Evolutionary conservation across 805 yeast genomes (phyloP), one percentile per base, ranked within the genome.

Genomic region (Candida jianshihensis): DNA sequence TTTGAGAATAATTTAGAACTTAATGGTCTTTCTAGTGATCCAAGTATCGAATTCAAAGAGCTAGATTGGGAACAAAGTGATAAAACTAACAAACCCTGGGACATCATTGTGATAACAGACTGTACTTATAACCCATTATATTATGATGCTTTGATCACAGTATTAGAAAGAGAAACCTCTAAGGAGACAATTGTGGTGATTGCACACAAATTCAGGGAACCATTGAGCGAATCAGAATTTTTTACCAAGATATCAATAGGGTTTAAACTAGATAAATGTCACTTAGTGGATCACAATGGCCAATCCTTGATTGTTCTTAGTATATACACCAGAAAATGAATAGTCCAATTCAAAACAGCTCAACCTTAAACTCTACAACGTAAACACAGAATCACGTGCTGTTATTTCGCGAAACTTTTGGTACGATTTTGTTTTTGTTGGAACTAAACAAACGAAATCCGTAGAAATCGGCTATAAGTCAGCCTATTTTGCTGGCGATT

Each of bases 51-150:
- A 9, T 66, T 63, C 37, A 28, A 33, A 9, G 54, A 51, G 26
- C 44, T 64, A 7, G 69, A 65, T 36, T 66, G 71, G 71, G 66
- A 55, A 26, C 36, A 40, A 4, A 40, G 46, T 4, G 39, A 34
- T 8, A 37, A 37, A 16, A 25, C 43, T 4, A 38, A 37, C n/a
- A 27, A 57, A 30, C 17, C 40, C 38, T 37, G 73, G 62, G 52
- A 71, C 39, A 29, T 66, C 15, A 58, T 66, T 9, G 41, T 67
- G 2, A 51, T 53, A 2, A 61, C 70, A 4, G 71, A 66, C 41
- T 66, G 71, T 34, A 64, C 69, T 0, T 66, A 66, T 38, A 66
- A 66, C 38, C 61, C 67, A 2, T 45, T 56, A 19, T 62, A 63
- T 43, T 66, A 62, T 38, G 63, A 59, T 27, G 47, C 56, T 1